Evolutionary conservation across 495 filamentous ascomycete species (phyloP).

Genomic region (Thermothielavioides terrestris): DNA sequence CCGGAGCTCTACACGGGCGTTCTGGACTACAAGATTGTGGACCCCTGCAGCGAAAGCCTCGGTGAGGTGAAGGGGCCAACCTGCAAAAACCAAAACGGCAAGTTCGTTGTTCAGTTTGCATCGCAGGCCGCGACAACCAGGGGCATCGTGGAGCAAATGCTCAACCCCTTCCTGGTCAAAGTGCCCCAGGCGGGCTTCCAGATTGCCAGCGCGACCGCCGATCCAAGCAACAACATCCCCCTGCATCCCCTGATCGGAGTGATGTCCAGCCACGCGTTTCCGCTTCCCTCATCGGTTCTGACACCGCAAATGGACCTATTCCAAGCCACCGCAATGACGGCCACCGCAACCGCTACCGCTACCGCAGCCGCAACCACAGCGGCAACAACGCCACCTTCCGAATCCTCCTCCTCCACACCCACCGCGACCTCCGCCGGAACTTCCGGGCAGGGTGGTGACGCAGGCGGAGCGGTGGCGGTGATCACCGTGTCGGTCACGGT

Average conservation of each 20-base stretch:
- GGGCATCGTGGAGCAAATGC: slow-evolving; percentile 30
- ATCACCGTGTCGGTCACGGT: too few species aligned
- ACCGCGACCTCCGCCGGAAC: too few species aligned
- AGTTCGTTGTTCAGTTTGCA: slow-evolving; percentile 20
- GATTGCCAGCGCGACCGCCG: slow-evolving; percentile 13
- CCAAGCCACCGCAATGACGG: too few species aligned
- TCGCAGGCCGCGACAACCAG: slow-evolving; percentile 14
- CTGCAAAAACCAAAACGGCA: slow-evolving; percentile 12
- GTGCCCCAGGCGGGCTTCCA: slow-evolving; percentile 20
- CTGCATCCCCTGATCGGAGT: slow-evolving; percentile 14
- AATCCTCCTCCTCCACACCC: too few species aligned
- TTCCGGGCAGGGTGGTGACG: too few species aligned
- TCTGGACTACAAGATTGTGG: slow-evolving; percentile 60
- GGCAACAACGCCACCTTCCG: too few species aligned
- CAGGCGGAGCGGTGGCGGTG: too few species aligned
- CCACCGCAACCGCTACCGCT: too few species aligned
- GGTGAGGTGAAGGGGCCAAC: slow-evolving; percentile 18
- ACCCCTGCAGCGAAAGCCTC: slow-evolving; percentile 26
- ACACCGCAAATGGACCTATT: not conserved
- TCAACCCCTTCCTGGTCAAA: slow-evolving; percentile 28
- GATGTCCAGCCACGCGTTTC: slow-evolving; percentile 2
- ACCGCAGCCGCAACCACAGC: too few species aligned
- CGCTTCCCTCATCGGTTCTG: slow-evolving; percentile 2
- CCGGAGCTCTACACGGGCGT: slow-evolving; percentile 73
- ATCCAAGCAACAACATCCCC: slow-evolving; percentile 19